Conservation (phyloP, 2,329 filamentous ascomycete genomes). For the Fusarium subglutinans region DNA sequence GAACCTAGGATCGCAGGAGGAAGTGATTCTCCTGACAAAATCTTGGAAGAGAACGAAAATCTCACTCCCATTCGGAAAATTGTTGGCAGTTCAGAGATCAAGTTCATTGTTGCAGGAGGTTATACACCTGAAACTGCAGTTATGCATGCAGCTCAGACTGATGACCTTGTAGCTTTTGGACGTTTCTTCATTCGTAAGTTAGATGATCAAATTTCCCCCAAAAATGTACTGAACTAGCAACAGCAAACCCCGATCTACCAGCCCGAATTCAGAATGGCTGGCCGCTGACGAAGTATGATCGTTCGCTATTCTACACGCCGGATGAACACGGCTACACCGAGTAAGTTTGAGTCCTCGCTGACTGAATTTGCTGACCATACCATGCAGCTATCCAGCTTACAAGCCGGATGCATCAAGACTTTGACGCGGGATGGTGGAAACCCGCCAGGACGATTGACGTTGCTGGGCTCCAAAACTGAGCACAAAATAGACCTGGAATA, state of each 20-base stretch:
- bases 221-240: background rate
- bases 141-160: conserved; percentile 44
- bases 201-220: background rate
- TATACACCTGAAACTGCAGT: conserved; percentile 44
- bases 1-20: conserved; percentile 63
- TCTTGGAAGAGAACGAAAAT: conserved; percentile 46
- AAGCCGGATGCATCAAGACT: conserved; percentile 16
- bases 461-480: background rate
- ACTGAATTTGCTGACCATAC: background rate
- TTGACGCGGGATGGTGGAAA: background rate
- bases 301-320: conserved; percentile 33
- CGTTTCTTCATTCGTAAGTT: conserved; percentile 44
- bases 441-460: background rate
- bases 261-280: conserved; percentile 39
- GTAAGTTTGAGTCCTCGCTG: background rate
- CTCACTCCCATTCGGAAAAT: conserved; percentile 47
- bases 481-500: background rate
- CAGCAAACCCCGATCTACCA: conserved; percentile 39
- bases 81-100: conserved; percentile 40
- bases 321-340: conserved; percentile 35
- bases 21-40: conserved; percentile 44
- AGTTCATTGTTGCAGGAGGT: conserved; percentile 49
- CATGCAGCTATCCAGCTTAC: conserved; percentile 26
- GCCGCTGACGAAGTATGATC: conserved; percentile 36
- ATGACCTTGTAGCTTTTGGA: conserved; percentile 49